Percentiles rank a stretch among this genome's conserved stretches.
phyloP scores from a whole-genome alignment of 495 filamentous ascomycete species.

The Aspergillus hancockii region DNA sequence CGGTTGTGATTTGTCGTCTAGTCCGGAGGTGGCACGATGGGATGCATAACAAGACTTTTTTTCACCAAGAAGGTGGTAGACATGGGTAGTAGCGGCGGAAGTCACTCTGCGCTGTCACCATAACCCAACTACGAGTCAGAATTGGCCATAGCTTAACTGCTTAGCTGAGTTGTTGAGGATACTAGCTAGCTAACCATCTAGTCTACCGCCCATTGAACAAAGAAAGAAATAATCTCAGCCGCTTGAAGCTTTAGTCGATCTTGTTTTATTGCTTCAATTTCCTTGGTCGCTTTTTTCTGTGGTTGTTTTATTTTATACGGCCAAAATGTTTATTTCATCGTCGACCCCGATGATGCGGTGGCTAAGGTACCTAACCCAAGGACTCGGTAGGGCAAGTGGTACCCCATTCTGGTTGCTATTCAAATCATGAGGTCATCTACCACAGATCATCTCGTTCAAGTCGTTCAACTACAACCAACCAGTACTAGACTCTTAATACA shows the following conservation, averaged over 20 bases:
- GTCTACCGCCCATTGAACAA: neutral
- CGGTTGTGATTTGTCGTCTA: slow-evolving; percentile 10
- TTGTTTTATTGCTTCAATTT: neutral
- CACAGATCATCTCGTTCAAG: neutral
- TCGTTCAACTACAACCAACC: neutral
- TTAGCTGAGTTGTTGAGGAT: slow-evolving; percentile 10
- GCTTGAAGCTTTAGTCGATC: neutral
- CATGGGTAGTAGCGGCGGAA: slow-evolving; percentile 23
- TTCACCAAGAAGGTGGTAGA: slow-evolving; percentile 2
- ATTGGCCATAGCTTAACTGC: neutral
- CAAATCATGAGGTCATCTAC: slow-evolving; percentile 9
- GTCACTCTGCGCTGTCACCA: slow-evolving; percentile 44
- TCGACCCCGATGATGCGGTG: neutral
- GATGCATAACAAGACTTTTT: slow-evolving; percentile 19
- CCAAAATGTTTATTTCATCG: neutral
- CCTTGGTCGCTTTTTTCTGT: neutral
- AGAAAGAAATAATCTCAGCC: neutral
- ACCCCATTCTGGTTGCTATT: too few species aligned
- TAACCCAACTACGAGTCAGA: slow-evolving; percentile 8
- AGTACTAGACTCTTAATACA: neutral
- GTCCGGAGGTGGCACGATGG: slow-evolving; percentile 23
- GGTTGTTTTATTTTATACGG: neutral
- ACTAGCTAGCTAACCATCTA: slow-evolving; percentile 1
- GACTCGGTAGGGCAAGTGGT: neutral
- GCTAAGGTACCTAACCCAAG: neutral